These are phyloP conservation scores for Eimeria praecox DNA, from an alignment of 169 alveolate genomes.

Conservation along the genomic window DNA sequence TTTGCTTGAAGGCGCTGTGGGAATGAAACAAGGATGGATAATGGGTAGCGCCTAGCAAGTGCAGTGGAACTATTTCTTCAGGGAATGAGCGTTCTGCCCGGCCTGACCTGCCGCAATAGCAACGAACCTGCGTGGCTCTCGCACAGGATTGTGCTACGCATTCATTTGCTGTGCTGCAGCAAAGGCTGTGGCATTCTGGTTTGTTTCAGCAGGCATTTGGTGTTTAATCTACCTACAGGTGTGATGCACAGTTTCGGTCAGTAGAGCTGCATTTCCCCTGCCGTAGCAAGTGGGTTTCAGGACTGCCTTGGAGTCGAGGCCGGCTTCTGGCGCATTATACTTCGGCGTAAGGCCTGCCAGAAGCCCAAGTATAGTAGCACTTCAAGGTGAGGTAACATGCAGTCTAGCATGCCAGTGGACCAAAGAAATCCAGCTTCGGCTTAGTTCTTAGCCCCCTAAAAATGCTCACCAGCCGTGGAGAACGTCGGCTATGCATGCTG, in stretches of 20 bases:
- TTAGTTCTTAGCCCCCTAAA: background rate
- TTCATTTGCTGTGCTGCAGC: background rate
- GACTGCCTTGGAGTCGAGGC: background rate
- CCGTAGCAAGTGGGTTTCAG: background rate
- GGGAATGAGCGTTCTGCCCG: background rate
- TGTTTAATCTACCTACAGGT: background rate
- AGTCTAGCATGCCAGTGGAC: background rate
- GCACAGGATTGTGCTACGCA: background rate
- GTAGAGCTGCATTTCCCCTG: background rate
- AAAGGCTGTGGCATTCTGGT: background rate
- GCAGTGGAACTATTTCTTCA: background rate
- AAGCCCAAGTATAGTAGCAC: background rate
- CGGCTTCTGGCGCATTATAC: background rate
- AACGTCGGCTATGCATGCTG: too few relatives aligned
- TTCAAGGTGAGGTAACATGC: background rate
- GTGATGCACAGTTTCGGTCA: background rate
- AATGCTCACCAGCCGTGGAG: background rate
- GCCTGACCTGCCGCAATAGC: background rate
- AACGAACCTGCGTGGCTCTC: background rate
- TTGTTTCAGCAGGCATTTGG: background rate
- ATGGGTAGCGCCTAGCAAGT: background rate
- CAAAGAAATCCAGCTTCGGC: background rate
- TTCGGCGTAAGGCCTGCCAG: background rate
- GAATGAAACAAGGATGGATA: background rate
- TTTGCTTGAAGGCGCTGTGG: background rate